Evolutionary conservation across 176 grass and related monocot species (phyloP).

Genomic region (Raddia guianensis): DNA sequence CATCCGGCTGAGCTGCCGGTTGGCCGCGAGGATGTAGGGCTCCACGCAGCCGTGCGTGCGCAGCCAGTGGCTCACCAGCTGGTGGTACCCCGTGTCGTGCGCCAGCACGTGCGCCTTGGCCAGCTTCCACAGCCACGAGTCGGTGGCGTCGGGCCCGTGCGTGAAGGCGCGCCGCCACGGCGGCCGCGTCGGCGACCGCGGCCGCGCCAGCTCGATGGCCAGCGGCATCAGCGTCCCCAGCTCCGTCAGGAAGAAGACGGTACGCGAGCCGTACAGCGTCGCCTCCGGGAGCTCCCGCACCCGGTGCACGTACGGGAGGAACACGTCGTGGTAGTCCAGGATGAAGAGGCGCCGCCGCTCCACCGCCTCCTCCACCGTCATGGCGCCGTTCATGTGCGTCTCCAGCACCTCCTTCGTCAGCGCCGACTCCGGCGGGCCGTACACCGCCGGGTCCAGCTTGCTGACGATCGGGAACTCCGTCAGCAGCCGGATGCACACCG

Average conservation of each 20-base stretch:
- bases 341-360: slow-evolving; percentile 64
- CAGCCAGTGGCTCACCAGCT: slow-evolving; percentile 89
- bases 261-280: slow-evolving; percentile 75
- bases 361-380: slow-evolving; percentile 65
- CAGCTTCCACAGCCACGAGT: slow-evolving; percentile 82
- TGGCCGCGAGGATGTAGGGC: slow-evolving; percentile 81
- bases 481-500: slow-evolving; percentile 61
- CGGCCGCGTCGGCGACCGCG: slow-evolving; percentile 59
- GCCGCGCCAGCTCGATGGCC: slow-evolving; percentile 75
- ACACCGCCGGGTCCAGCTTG: slow-evolving; percentile 76
- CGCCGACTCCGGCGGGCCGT: slow-evolving; percentile 67
- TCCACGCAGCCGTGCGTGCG: slow-evolving; percentile 78
- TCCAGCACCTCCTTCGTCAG: slow-evolving; percentile 67
- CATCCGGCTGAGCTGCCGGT: slow-evolving; percentile 83
- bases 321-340: slow-evolving; percentile 86
- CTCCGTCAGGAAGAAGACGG: slow-evolving; percentile 63
- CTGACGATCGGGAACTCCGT: slow-evolving; percentile 78
- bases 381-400: slow-evolving; percentile 51
- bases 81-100: slow-evolving; percentile 85
- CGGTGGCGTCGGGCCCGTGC: slow-evolving; percentile 58
- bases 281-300: slow-evolving; percentile 46
- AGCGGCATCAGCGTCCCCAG: slow-evolving; percentile 60
- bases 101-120: slow-evolving; percentile 70
- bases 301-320: slow-evolving; percentile 70
- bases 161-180: slow-evolving; percentile 61